A percentile compares a stretch with the other conserved stretches of the same genome.
Conservation (phyloP, 805 yeast species). For the Kuraishia floccosa region DNA sequence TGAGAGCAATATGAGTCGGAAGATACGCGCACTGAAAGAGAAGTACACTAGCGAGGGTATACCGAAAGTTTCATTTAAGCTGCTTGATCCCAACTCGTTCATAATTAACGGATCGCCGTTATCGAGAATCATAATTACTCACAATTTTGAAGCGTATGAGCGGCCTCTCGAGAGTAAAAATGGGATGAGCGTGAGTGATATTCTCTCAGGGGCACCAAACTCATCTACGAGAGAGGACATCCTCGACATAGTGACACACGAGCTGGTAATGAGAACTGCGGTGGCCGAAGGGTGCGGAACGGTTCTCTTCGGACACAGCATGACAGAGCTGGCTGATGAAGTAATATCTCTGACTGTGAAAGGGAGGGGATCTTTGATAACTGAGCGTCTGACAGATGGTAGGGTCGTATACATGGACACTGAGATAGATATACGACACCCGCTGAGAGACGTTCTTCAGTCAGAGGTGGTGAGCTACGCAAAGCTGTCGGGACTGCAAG, state of each 20-base stretch:
- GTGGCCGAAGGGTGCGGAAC: constrained; percentile 32
- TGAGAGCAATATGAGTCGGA: too few species aligned
- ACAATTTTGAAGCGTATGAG: constrained; percentile 13
- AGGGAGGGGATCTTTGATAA: constrained; percentile 72
- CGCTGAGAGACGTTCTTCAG: constrained; percentile 63
- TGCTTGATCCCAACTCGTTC: constrained; percentile 29
- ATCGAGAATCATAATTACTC: constrained; percentile 19
- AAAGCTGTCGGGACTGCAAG: constrained; percentile 27
- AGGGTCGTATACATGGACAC: constrained; percentile 16
- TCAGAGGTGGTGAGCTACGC: constrained; percentile 56
- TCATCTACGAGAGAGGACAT: constrained; percentile 63
- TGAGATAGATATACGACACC: constrained; percentile 42
- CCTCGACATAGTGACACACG: constrained; percentile 29
- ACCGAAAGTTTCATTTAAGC: constrained; percentile 24
- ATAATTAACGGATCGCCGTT: constrained; percentile 17
- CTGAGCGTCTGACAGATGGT: constrained; percentile 37
- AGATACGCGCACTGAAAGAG: not conserved
- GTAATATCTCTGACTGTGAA: constrained; percentile 72
- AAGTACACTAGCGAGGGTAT: constrained; percentile 3
- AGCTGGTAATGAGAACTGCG: constrained; percentile 37
- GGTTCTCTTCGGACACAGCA: constrained; percentile 64
- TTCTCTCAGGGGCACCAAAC: constrained; percentile 29
- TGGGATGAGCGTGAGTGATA: constrained; percentile 13
- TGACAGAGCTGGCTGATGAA: constrained; percentile 76
- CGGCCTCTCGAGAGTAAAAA: constrained; percentile 2